phyloP scores from a whole-genome alignment of 163 green algal genomes.

The Chloromonas sp. region DNA sequence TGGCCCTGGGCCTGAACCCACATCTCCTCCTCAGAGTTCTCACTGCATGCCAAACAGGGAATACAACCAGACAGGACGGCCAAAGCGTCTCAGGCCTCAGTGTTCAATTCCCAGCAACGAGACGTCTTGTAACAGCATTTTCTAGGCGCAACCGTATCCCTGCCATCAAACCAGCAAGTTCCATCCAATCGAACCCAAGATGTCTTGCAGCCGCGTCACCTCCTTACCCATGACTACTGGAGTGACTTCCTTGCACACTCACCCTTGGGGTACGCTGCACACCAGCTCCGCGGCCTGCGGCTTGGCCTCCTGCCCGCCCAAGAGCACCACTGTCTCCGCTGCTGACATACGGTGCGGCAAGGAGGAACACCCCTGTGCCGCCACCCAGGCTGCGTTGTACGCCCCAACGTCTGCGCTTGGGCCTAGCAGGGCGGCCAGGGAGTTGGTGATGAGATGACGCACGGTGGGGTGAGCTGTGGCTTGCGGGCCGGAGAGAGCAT shows the following conservation, averaged over 20 bases:
- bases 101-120: too few relatives aligned
- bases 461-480: slow-evolving; percentile 24
- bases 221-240: too few relatives aligned
- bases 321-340: slow-evolving; percentile 32
- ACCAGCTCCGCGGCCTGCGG: slow-evolving; percentile 15
- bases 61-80: too few relatives aligned
- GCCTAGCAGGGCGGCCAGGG: slow-evolving; percentile 43
- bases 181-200: too few relatives aligned
- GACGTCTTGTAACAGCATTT: too few relatives aligned
- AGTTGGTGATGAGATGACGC: slow-evolving; percentile 36
- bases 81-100: too few relatives aligned
- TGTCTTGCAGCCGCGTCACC: too few relatives aligned
- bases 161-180: too few relatives aligned
- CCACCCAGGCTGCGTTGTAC: slow-evolving; percentile 29
- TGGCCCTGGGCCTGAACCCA: too few relatives aligned
- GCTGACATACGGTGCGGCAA: slow-evolving; percentile 35
- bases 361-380: slow-evolving; percentile 11
- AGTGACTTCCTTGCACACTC: background rate
- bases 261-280: slow-evolving; percentile 9
- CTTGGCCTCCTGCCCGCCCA: slow-evolving; percentile 25
- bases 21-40: too few relatives aligned
- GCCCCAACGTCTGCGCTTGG: background rate
- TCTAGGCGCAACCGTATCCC: too few relatives aligned
- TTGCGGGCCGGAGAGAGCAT: background rate
- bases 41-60: too few relatives aligned